Base-by-base conservation (phyloP, 495 filamentous ascomycete species). In the Penicillium chermesinum region DNA sequence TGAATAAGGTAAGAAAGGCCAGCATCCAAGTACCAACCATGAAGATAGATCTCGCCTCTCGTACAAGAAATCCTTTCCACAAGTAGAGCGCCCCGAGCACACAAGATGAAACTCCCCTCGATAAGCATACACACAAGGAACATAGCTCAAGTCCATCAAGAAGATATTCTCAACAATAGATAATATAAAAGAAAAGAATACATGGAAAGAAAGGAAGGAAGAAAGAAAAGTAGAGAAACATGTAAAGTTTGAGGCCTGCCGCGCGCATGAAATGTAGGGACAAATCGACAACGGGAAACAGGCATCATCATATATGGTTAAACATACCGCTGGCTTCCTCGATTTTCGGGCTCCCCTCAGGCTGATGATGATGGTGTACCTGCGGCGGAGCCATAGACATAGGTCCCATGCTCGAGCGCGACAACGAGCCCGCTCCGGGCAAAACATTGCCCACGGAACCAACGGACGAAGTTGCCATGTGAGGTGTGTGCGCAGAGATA, bases 261-360 rank as follows among this genome's bases (percentile, higher is more conserved):
- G 52, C 44, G 53, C 49, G 53, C 27, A 41, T 49, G 20, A 38
- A 38, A 51, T n/a, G 30, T 30, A 48, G 50, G 48, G 48, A 46
- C 61, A 62, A 34, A 52, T 50, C 37, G 45, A 54, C 40, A 49
- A 41, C 19, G 22, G 47, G 32, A 51, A 32, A 46, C 38, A 55
- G 50, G 41, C 49, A n/a, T n/a, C 45, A 59, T 70, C 60, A 87
- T 77, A 85, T 80, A 67, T 87, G 83, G 76, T 87, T 79, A 75
- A 88, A 91, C 90, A 95, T 95, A 88, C 91, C 88, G 75, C 77
- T 82, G 76, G 93, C 88, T 77, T 94, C 89, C 57, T 93, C 89
- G 63, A 80, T 78, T 57, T 81, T 80, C 60, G 82, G 80, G 62
- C 79, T 79, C 54, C 82, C 84, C 60, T 89, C 85, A 33, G 76